Base-by-base conservation (phyloP, 2,329 filamentous ascomycete genomes). In the Claviceps spartinae region DNA sequence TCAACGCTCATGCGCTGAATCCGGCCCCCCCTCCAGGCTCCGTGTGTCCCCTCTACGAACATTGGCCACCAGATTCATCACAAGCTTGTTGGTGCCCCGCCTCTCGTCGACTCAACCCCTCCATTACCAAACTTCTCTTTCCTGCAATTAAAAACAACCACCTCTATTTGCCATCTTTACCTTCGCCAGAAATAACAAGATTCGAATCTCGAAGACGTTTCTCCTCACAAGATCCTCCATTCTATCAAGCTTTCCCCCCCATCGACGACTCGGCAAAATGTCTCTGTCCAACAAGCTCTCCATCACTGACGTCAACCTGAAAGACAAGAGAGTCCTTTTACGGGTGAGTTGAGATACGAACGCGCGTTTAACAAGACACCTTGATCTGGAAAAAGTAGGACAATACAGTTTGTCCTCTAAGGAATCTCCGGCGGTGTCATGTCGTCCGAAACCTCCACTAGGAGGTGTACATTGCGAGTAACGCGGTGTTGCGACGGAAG, bases 261-360 rank as follows among this genome's bases (percentile, higher is more conserved):
- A n/a, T 40, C 47, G 18, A 52, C 42, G 43, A n/a, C 47, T 24
- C 51, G 55, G 58, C 67, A 82, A 64, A 55, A 98, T 98, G 93
- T 97, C 93, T 83, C 88, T 98, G 69, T 87, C 90, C 64, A 96
- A 83, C 82, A 98, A 98, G 81, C 87, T 98, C 64, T 87, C 89
- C 62, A 96, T 98, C 73, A 87, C 83, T 60, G 91, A 98, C 68
- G 84, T 95, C 65, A 90, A 98, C 73, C 79, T 98, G 73, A 95
- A 95, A 82, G 91, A 79, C 81, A 98, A 98, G 83, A 83, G 90
- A 65, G 93, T 97, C 72, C 80, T 98, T 65, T 96, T 98, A 70
- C 86, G 93, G 67, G 93, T 95, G 79, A 71, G 86, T 76, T 55
- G 50, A 53, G 53, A 41, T 34, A 24, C 43, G 30, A 37, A 8